These are phyloP conservation scores for Pterocarpus santalinus DNA, from an alignment of 306 rosid genomes.

Conservation along the genomic window DNA sequence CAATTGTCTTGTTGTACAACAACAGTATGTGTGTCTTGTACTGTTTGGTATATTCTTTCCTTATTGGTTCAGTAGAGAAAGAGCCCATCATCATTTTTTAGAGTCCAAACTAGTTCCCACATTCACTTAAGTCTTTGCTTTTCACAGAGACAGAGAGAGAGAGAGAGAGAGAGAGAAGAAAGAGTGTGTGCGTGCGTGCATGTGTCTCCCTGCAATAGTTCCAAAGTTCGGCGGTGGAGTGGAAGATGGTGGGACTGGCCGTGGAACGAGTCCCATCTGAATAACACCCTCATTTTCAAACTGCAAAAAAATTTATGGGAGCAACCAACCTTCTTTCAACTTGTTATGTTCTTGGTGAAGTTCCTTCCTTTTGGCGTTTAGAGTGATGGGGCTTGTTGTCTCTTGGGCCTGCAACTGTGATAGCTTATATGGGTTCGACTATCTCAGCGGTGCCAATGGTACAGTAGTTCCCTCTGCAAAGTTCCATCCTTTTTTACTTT, in stretches of 20 bases:
- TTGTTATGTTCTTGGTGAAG: conserved; percentile 49
- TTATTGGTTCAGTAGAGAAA: conserved; percentile 18
- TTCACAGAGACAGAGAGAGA: conserved; percentile 2
- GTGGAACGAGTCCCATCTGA: conserved; percentile 67
- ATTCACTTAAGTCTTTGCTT: background rate
- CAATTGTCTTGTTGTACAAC: conserved; percentile 9
- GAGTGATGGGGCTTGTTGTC: conserved; percentile 47
- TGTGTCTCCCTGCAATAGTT: conserved; percentile 55
- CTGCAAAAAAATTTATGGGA: conserved; percentile 18
- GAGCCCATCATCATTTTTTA: background rate
- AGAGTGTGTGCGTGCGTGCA: background rate
- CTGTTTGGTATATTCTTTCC: conserved; percentile 59
- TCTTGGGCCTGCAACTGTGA: conserved; percentile 40
- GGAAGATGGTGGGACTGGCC: conserved; percentile 52
- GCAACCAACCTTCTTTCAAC: conserved; percentile 28
- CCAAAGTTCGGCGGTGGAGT: conserved; percentile 51
- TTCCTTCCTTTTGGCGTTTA: conserved; percentile 48
- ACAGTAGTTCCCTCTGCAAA: conserved; percentile 32
- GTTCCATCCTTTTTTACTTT: background rate
- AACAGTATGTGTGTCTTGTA: conserved; percentile 42
- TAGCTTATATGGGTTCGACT: conserved; percentile 41
- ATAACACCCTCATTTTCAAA: conserved; percentile 43
- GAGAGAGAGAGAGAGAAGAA: background rate
- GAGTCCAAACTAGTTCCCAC: conserved; percentile 28
- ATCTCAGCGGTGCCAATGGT: conserved; percentile 56